phyloP scores from a whole-genome alignment of 2,329 filamentous ascomycete genomes.

The Clonostachys byssicola region DNA sequence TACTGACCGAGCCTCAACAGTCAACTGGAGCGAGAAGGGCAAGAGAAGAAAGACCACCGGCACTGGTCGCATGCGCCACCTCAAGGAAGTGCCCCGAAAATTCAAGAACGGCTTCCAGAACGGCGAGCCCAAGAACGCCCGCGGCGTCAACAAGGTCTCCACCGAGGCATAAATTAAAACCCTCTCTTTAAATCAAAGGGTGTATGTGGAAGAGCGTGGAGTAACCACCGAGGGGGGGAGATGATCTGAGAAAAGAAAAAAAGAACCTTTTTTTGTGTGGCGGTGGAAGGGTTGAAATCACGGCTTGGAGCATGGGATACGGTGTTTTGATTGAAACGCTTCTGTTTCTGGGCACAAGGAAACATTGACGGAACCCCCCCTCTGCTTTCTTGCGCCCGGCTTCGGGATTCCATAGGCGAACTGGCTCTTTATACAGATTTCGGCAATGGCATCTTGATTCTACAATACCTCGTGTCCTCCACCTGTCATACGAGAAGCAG shows the following conservation, averaged over 20 bases:
- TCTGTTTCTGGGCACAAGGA: neutral
- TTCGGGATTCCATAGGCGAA: neutral
- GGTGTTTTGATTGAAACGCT: neutral
- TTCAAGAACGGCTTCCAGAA: slow-evolving; percentile 98
- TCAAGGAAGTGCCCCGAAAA: slow-evolving; percentile 86
- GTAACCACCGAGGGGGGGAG: no score
- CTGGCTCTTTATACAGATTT: neutral
- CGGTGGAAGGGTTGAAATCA: neutral
- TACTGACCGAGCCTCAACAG: slow-evolving; percentile 40
- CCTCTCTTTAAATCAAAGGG: no score
- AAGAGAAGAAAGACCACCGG: slow-evolving; percentile 99
- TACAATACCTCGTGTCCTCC: neutral
- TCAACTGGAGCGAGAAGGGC: slow-evolving; percentile 99
- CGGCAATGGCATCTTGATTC: neutral
- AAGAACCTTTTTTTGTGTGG: neutral
- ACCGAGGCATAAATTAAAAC: neutral
- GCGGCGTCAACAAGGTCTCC: slow-evolving; percentile 19
- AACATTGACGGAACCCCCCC: neutral
- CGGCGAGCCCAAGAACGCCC: slow-evolving; percentile 80
- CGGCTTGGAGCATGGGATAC: slow-evolving; percentile 3
- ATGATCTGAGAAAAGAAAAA: neutral
- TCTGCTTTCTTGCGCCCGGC: neutral
- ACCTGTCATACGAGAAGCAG: neutral
- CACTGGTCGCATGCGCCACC: slow-evolving; percentile 91
- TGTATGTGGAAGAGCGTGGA: no score